These are phyloP conservation scores for Didymella exigua DNA, from an alignment of 2,329 filamentous ascomycete genomes.

Conservation along the genomic window DNA sequence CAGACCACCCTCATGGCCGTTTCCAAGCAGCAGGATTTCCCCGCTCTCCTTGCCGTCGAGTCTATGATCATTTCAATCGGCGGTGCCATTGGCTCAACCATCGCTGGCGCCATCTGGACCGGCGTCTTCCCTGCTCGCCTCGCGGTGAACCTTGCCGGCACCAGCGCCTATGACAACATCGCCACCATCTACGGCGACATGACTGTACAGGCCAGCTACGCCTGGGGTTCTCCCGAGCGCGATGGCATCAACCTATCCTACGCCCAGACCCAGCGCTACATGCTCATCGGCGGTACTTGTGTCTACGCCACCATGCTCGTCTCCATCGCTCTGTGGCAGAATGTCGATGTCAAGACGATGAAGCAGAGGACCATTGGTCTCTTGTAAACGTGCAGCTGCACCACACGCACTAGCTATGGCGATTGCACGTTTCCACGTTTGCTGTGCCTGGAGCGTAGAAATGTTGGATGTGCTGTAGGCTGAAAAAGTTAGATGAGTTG, in stretches of 20 bases:
- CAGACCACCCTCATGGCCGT: slow-evolving; percentile 44
- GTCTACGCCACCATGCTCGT: slow-evolving; percentile 35
- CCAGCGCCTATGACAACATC: slow-evolving; percentile 47
- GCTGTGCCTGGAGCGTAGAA: slow-evolving; percentile 2
- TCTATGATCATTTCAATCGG: slow-evolving; percentile 66
- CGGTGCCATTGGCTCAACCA: slow-evolving; percentile 52
- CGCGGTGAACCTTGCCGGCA: slow-evolving; percentile 52
- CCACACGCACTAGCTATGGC: not conserved
- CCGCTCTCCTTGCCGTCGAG: slow-evolving; percentile 53
- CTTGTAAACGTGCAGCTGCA: slow-evolving; percentile 24
- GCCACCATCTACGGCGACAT: slow-evolving; percentile 58
- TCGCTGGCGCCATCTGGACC: slow-evolving; percentile 70
- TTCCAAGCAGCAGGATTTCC: slow-evolving; percentile 42
- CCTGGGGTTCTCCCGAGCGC: slow-evolving; percentile 57
- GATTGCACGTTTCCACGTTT: not conserved
- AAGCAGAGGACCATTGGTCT: slow-evolving; percentile 43
- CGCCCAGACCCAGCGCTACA: slow-evolving; percentile 44
- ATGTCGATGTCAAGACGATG: slow-evolving; percentile 39
- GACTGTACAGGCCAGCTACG: slow-evolving; percentile 60
- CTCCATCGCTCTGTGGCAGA: slow-evolving; percentile 37
- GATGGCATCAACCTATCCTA: slow-evolving; percentile 49
- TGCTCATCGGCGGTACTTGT: slow-evolving; percentile 44
- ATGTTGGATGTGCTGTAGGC: not conserved
- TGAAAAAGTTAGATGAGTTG: not conserved
- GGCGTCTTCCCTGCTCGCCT: slow-evolving; percentile 62